These are phyloP conservation scores for Mycena citricolor DNA, from an alignment of 1,284 basidiomycete species.

Conservation along the genomic window DNA sequence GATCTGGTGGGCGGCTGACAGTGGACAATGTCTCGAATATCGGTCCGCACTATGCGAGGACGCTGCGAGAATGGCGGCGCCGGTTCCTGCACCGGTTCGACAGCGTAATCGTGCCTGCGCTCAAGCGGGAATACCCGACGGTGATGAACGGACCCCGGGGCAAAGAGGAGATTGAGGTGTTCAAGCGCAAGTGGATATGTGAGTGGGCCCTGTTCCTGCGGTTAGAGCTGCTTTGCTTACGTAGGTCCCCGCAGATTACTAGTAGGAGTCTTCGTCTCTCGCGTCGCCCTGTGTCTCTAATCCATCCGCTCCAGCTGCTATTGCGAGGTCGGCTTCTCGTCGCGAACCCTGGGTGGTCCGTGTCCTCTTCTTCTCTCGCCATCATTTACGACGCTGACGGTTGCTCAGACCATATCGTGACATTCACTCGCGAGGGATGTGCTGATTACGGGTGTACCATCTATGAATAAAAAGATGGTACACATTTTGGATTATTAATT, in stretches of 20 bases:
- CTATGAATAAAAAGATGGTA: constrained; percentile 8
- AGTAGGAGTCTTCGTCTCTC: constrained; percentile 1
- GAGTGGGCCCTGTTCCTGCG: constrained; percentile 31
- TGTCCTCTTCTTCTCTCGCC: background rate
- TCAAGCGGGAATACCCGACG: constrained; percentile 62
- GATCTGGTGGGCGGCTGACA: constrained; percentile 58
- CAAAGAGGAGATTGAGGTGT: constrained; percentile 67
- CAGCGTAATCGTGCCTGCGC: constrained; percentile 57
- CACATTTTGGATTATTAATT: no score
- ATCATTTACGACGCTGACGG: background rate
- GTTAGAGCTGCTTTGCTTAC: background rate
- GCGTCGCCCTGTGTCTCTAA: constrained; percentile 11
- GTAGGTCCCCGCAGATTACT: constrained; percentile 1
- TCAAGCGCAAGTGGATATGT: constrained; percentile 82
- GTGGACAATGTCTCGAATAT: constrained; percentile 79
- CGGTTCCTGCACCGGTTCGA: constrained; percentile 71
- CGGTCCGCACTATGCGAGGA: constrained; percentile 78
- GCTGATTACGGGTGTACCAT: constrained; percentile 22
- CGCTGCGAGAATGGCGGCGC: constrained; percentile 78
- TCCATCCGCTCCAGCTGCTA: constrained; percentile 11
- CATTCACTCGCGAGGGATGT: constrained; percentile 22
- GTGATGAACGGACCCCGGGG: constrained; percentile 47
- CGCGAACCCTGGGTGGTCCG: constrained; percentile 22
- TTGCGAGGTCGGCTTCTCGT: constrained; percentile 23
- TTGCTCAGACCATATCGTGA: constrained; percentile 21